These are phyloP conservation scores for Rhodotorula sp. DNA, from an alignment of 1,284 basidiomycete species.

Conservation along the genomic window DNA sequence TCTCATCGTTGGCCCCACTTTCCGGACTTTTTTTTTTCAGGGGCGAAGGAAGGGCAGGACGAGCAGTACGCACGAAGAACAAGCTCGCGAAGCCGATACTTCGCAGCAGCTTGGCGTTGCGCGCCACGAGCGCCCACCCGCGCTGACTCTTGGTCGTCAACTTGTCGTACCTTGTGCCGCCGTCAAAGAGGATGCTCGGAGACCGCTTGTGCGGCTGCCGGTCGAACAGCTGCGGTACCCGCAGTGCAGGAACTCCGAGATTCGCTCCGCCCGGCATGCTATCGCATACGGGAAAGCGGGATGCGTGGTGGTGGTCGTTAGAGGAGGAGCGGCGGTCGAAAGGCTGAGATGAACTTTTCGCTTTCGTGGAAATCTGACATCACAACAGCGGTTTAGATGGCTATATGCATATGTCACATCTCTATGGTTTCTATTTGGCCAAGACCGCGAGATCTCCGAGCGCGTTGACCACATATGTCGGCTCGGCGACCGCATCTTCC, in stretches of 20 bases:
- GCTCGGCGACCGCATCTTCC: conserved; percentile 30
- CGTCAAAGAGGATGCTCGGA: conserved; percentile 14
- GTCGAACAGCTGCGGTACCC: not conserved
- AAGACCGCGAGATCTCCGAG: conserved; percentile 27
- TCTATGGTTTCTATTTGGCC: conserved; percentile 1
- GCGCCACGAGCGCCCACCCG: not conserved
- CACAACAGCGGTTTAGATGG: not conserved
- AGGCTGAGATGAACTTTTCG: no score
- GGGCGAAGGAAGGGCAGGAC: not conserved
- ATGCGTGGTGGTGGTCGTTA: not conserved
- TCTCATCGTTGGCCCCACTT: not conserved
- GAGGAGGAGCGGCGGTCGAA: no score
- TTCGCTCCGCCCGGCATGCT: conserved; percentile 12
- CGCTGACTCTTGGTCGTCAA: not conserved
- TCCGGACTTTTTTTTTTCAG: not conserved
- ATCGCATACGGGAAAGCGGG: not conserved
- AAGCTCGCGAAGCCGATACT: not conserved
- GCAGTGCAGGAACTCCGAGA: not conserved
- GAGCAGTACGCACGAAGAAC: not conserved
- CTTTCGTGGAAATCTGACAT: no score
- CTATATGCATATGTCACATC: not conserved
- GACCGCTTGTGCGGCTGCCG: conserved; percentile 12
- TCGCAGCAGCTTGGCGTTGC: not conserved
- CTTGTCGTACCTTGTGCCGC: conserved; percentile 10
- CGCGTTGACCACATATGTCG: conserved; percentile 31